phyloP scores from a whole-genome alignment of 2,329 filamentous ascomycete genomes.

The Tricladium varicosporioides region DNA sequence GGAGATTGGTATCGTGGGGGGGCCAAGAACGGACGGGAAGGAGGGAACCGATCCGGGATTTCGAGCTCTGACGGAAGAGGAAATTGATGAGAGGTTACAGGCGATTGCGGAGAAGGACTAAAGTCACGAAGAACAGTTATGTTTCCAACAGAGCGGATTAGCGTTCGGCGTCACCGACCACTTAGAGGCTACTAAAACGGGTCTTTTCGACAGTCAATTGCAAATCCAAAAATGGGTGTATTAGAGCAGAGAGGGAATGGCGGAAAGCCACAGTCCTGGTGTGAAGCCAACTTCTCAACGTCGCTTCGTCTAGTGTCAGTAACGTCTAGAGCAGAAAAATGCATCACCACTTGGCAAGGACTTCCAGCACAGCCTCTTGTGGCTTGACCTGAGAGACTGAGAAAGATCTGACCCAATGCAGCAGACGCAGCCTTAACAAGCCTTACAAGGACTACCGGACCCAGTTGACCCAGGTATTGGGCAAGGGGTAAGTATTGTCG shows the following conservation, averaged over 20 bases:
- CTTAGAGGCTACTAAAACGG: constrained; percentile 10
- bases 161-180: constrained; percentile 27
- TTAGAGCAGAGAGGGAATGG: not conserved
- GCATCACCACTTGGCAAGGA: constrained; percentile 13
- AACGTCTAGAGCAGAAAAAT: not conserved
- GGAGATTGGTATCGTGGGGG: constrained; percentile 95
- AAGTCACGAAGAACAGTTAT: constrained; percentile 33
- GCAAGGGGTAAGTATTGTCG: constrained; percentile 15
- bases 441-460: not conserved
- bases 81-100: constrained; percentile 97
- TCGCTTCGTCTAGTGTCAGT: no score
- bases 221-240: constrained; percentile 15
- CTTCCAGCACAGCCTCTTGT: constrained; percentile 17
- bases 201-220: constrained; percentile 10
- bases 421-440: constrained; percentile 16
- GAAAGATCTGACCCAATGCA: constrained; percentile 17
- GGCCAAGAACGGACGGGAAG: constrained; percentile 76
- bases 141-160: constrained; percentile 19
- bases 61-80: constrained; percentile 88
- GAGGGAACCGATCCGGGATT: constrained; percentile 79
- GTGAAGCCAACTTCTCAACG: no score
- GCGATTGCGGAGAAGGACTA: constrained; percentile 98
- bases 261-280: no score
- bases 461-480: not conserved
- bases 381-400: constrained; percentile 23